Evolutionary conservation across 495 filamentous ascomycete genomes (phyloP).

Genomic region (Xylaria castorea): DNA sequence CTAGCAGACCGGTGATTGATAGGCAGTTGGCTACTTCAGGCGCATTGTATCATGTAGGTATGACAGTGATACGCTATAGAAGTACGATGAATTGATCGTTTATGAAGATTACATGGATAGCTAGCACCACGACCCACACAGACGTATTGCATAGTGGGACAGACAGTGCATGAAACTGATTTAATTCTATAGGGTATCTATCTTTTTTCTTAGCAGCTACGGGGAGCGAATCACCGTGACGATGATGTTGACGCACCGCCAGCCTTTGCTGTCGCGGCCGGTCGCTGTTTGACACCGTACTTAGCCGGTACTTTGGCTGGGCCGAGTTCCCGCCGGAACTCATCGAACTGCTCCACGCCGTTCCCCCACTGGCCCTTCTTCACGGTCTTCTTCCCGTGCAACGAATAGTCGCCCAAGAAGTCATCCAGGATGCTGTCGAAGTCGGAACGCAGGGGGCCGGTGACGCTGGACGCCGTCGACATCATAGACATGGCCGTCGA

Average conservation of each 20-base stretch:
- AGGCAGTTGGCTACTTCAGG: conserved; percentile 23
- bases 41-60: conserved; percentile 19
- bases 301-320: conserved; percentile 63
- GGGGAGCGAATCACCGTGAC: conserved; percentile 29
- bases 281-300: conserved; percentile 27
- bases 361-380: conserved; percentile 83
- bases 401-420: conserved; percentile 80
- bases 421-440: conserved; percentile 94
- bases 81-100: conserved; percentile 42
- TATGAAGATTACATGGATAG: conserved; percentile 16
- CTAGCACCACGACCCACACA: background rate
- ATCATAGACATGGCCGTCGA: conserved; percentile 48
- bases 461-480: conserved; percentile 58
- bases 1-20: conserved; percentile 7
- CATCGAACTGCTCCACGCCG: conserved; percentile 88
- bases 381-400: conserved; percentile 78
- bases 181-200: conserved; percentile 26
- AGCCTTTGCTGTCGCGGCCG: conserved; percentile 15
- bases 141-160: background rate
- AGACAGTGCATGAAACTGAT: background rate
- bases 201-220: conserved; percentile 27
- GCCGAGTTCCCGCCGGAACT: conserved; percentile 81
- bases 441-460: conserved; percentile 67
- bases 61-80: conserved; percentile 39
- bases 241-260: conserved; percentile 30